These are phyloP conservation scores for Diaporthe aspalathi DNA, from an alignment of 2,329 filamentous ascomycete genomes.

Conservation along the genomic window DNA sequence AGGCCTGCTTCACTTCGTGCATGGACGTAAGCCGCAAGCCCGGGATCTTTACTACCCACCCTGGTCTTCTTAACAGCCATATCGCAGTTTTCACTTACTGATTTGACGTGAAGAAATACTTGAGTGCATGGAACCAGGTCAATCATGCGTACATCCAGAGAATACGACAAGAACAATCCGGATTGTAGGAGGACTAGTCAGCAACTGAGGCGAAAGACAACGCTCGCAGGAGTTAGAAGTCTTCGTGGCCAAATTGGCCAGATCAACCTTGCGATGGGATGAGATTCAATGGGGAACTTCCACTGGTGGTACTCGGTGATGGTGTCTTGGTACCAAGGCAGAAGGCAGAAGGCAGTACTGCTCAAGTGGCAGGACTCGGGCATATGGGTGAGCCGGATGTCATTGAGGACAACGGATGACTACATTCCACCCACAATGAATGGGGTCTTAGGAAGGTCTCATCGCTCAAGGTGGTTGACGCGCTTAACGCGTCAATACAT, in stretches of 20 bases:
- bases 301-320: not conserved
- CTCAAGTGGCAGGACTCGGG: not conserved
- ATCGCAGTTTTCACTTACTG: not conserved
- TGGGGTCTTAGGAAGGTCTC: too few relatives aligned
- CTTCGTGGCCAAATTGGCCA: conserved; percentile 9
- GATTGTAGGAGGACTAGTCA: not conserved
- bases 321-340: not conserved
- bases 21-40: conserved; percentile 65
- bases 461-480: not conserved
- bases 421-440: not conserved
- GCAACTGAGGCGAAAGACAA: not conserved
- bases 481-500: not conserved
- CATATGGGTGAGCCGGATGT: not conserved
- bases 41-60: not conserved
- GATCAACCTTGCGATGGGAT: not conserved
- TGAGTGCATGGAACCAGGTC: conserved; percentile 81
- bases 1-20: conserved; percentile 78
- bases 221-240: not conserved
- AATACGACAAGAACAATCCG: conserved; percentile 66
- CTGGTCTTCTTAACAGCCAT: not conserved
- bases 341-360: too few relatives aligned
- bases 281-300: too few relatives aligned
- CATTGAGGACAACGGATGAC: not conserved
- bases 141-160: conserved; percentile 75
- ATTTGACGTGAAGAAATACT: conserved; percentile 70